Percentiles rank a stretch among this genome's conserved stretches.
Evolutionary conservation across 2,329 filamentous ascomycete genomes (phyloP).

Genomic region (Hirsutella minnesotensis): DNA sequence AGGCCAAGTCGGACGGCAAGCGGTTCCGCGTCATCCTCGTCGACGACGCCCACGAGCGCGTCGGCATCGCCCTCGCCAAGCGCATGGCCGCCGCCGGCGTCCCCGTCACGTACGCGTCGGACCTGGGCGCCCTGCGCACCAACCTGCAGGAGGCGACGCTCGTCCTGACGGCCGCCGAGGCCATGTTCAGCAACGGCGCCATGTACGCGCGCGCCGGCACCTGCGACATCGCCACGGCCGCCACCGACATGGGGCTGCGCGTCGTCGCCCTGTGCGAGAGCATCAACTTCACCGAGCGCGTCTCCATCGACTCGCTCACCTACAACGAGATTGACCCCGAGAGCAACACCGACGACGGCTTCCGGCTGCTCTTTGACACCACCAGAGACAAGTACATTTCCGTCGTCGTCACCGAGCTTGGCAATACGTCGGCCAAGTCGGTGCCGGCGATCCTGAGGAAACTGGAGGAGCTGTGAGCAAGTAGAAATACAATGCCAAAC

Average conservation of each 20-base stretch:
- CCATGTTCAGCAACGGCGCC: conserved; percentile 89
- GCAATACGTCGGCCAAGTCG: conserved; percentile 72
- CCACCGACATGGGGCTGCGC: conserved; percentile 61
- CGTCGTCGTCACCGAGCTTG: conserved; percentile 84
- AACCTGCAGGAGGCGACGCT: conserved; percentile 57
- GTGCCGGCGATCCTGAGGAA: conserved; percentile 55
- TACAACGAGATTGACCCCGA: conserved; percentile 81
- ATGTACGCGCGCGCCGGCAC: conserved; percentile 84
- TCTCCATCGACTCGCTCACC: conserved; percentile 84
- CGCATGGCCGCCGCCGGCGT: conserved; percentile 57
- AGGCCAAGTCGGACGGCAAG: conserved; percentile 58
- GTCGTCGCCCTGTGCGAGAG: conserved; percentile 89
- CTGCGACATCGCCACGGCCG: conserved; percentile 74
- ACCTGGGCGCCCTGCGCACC: conserved; percentile 62
- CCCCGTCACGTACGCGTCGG: conserved; percentile 68
- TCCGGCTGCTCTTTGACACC: conserved; percentile 76
- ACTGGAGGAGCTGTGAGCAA: conserved; percentile 38
- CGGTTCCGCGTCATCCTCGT: conserved; percentile 76
- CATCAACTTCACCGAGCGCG: conserved; percentile 80
- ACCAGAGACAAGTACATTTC: conserved; percentile 80
- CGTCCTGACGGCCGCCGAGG: conserved; percentile 80
- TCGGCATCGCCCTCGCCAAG: conserved; percentile 51
- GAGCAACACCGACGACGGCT: conserved; percentile 45
- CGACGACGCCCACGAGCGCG: conserved; percentile 50
- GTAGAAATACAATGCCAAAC: no score